Evolutionary conservation across 306 rosid genomes (phyloP).

Genomic region (Parietaria judaica): DNA sequence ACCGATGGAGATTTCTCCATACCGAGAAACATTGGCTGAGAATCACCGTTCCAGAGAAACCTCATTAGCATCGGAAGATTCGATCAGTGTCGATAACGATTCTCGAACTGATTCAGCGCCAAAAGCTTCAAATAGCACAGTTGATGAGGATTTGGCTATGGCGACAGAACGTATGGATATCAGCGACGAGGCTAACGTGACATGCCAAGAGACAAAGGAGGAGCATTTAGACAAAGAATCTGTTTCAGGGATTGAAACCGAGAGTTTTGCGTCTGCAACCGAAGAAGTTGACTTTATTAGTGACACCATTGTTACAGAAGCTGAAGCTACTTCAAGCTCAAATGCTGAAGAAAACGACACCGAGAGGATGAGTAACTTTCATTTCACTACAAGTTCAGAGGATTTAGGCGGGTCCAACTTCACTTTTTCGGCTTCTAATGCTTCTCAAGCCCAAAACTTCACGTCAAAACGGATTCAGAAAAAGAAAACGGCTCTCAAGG

Average conservation of each 20-base stretch:
- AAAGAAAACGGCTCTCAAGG: constrained; percentile 52
- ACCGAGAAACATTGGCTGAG: constrained; percentile 57
- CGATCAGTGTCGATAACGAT: constrained; percentile 31
- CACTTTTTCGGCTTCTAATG: constrained; percentile 73
- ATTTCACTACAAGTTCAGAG: constrained; percentile 40
- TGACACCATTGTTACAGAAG: constrained; percentile 34
- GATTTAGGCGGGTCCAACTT: constrained; percentile 46
- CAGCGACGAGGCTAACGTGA: constrained; percentile 30
- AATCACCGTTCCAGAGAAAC: constrained; percentile 38
- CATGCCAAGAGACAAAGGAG: constrained; percentile 23
- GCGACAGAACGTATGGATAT: constrained; percentile 43
- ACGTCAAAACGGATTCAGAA: constrained; percentile 52
- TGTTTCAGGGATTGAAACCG: constrained; percentile 63
- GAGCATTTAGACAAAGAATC: constrained; percentile 34
- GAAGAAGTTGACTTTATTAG: constrained; percentile 51
- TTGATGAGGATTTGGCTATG: constrained; percentile 59
- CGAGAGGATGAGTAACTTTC: constrained; percentile 30
- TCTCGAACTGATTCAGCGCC: constrained; percentile 26
- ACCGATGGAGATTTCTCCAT: constrained; percentile 92
- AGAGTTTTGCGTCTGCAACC: constrained; percentile 75
- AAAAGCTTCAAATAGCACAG: constrained; percentile 28
- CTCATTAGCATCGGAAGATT: constrained; percentile 53
- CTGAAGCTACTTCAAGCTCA: constrained; percentile 35
- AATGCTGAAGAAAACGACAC: constrained; percentile 31
- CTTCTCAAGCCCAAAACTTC: constrained; percentile 43